A percentile compares a stretch with the other conserved stretches of the same genome.
Evolutionary conservation across 2,329 filamentous ascomycete genomes (phyloP).

Genomic region (Colletotrichum lini): DNA sequence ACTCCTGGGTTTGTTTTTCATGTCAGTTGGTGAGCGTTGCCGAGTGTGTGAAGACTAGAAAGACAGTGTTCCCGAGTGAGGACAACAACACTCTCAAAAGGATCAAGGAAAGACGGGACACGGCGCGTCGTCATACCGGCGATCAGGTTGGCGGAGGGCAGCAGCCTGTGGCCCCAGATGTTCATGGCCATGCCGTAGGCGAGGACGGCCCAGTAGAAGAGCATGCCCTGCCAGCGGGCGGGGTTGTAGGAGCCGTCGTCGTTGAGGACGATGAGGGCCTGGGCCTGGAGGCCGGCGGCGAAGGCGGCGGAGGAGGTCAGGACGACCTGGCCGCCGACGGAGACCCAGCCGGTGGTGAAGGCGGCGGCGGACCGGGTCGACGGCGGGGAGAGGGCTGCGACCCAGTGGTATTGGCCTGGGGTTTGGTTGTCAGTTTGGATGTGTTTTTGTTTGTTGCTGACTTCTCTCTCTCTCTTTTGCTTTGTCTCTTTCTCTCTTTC

Average conservation of each 20-base stretch:
- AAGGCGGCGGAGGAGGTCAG: slow-evolving; percentile 64
- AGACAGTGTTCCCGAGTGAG: too few species aligned
- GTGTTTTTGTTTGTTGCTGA: too few species aligned
- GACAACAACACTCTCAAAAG: too few species aligned
- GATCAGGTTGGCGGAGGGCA: slow-evolving; percentile 54
- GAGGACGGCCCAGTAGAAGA: slow-evolving; percentile 62
- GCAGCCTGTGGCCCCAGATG: slow-evolving; percentile 55
- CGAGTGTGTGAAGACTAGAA: too few species aligned
- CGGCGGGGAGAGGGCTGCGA: slow-evolving; percentile 54
- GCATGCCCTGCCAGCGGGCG: slow-evolving; percentile 60
- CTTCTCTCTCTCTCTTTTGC: too few species aligned
- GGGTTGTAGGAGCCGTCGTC: slow-evolving; percentile 55
- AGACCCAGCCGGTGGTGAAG: slow-evolving; percentile 62
- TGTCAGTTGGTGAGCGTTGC: too few species aligned
- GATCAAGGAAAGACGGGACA: too few species aligned
- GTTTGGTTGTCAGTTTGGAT: neutral
- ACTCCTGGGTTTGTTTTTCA: slow-evolving; percentile 37
- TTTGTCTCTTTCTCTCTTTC: too few species aligned
- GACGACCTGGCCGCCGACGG: slow-evolving; percentile 61
- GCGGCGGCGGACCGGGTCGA: slow-evolving; percentile 53
- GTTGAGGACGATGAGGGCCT: slow-evolving; percentile 60
- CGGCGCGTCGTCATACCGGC: slow-evolving; percentile 19
- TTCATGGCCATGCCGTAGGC: slow-evolving; percentile 56
- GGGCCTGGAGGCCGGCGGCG: slow-evolving; percentile 59
- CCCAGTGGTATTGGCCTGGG: slow-evolving; percentile 62